Conservation (phyloP, 2,329 filamentous ascomycete genomes). For the Trichoderma sp. region DNA sequence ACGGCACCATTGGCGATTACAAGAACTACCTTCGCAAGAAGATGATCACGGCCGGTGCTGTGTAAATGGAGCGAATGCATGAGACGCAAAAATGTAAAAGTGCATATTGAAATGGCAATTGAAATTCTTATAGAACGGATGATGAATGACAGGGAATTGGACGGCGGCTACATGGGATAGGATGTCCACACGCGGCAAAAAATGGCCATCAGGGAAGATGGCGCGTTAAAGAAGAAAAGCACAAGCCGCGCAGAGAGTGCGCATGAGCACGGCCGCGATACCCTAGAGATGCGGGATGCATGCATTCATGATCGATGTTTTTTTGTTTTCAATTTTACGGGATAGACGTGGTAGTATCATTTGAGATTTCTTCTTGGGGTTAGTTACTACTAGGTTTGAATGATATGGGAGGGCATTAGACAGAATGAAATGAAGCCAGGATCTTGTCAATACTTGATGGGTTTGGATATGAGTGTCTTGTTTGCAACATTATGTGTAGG, state of each 20-base stretch:
- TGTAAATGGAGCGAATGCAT: constrained; percentile 54
- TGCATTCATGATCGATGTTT: constrained; percentile 29
- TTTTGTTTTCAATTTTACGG: constrained; percentile 27
- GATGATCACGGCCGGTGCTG: constrained; percentile 87
- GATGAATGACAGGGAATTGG: constrained; percentile 22
- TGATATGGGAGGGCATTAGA: neutral
- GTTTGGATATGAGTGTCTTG: neutral
- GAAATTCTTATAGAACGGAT: constrained; percentile 29
- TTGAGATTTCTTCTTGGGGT: constrained; percentile 23
- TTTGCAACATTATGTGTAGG: neutral
- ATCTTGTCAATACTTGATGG: neutral
- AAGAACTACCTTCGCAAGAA: constrained; percentile 99
- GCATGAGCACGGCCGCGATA: constrained; percentile 34
- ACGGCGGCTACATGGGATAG: constrained; percentile 24
- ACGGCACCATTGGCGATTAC: constrained; percentile 88
- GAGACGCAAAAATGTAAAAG: constrained; percentile 4
- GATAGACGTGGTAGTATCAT: constrained; percentile 38
- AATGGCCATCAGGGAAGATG: constrained; percentile 24
- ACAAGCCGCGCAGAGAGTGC: constrained; percentile 24
- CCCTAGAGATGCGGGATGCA: constrained; percentile 34
- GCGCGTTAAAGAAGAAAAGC: neutral
- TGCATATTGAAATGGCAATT: constrained; percentile 11
- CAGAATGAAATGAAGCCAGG: constrained; percentile 23
- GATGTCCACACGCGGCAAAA: constrained; percentile 23
- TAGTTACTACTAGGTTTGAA: constrained; percentile 15